These are phyloP conservation scores for Solanum chiquidenum DNA, from an alignment of 257 asterid species.

Conservation along the genomic window DNA sequence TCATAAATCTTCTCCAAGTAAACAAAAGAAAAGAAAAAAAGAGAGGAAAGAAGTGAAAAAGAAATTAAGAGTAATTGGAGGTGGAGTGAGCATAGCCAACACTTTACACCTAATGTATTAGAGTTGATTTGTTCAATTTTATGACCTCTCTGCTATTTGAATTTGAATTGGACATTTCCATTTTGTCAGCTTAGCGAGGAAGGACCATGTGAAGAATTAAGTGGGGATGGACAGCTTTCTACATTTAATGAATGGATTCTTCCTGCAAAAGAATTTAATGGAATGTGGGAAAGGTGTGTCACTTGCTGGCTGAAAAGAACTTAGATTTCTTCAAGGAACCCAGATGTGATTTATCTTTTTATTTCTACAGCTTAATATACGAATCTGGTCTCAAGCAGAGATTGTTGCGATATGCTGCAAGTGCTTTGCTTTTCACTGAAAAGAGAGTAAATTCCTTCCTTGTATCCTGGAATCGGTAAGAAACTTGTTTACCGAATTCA, in stretches of 20 bases:
- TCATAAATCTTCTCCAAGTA: background rate
- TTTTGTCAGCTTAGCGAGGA: slow-evolving; percentile 81
- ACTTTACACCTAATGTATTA: background rate
- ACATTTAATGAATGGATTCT: slow-evolving; percentile 97
- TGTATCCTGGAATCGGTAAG: slow-evolving; percentile 94
- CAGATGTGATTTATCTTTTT: slow-evolving; percentile 3
- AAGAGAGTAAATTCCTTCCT: slow-evolving; percentile 94
- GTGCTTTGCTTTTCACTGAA: slow-evolving; percentile 96
- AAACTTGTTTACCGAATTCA: slow-evolving; percentile 6
- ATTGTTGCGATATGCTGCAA: slow-evolving; percentile 85
- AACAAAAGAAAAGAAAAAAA: background rate
- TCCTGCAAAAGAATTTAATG: slow-evolving; percentile 97
- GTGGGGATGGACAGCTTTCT: slow-evolving; percentile 72
- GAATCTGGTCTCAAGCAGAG: slow-evolving; percentile 94
- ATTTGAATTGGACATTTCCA: background rate
- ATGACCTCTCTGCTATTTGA: background rate
- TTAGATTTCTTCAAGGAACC: slow-evolving; percentile 1
- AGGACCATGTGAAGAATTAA: slow-evolving; percentile 94
- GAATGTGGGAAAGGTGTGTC: slow-evolving; percentile 96
- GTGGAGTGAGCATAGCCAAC: background rate
- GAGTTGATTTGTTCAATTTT: background rate
- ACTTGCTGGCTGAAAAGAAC: background rate
- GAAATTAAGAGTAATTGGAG: background rate
- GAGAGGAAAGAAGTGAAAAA: background rate
- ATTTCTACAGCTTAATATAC: slow-evolving; percentile 80